Conservation (phyloP, 1,139 yeast species). For the Spathaspora sp. region DNA sequence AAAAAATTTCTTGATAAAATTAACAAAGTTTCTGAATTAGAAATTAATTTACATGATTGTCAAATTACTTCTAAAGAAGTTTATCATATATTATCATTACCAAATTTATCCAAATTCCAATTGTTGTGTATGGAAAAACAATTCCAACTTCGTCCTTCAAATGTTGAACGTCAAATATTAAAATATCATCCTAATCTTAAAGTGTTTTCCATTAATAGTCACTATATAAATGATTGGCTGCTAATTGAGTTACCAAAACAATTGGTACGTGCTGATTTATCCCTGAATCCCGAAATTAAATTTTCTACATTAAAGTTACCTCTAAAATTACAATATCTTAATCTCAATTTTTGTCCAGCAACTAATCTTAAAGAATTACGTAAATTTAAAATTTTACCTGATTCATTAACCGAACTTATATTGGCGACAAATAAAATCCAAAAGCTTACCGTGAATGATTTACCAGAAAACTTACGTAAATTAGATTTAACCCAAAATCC, state of each 20-base stretch:
- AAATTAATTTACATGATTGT: too few relatives aligned
- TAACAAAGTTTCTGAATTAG: too few relatives aligned
- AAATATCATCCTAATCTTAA: constrained; percentile 3
- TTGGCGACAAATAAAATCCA: constrained; percentile 25
- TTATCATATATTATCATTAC: background rate
- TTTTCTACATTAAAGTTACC: constrained; percentile 18
- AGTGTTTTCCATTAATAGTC: constrained; percentile 27
- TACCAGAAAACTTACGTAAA: constrained; percentile 25
- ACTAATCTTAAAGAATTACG: constrained; percentile 12
- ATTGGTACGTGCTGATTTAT: constrained; percentile 24
- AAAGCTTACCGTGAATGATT: constrained; percentile 19
- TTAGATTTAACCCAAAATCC: constrained; percentile 18
- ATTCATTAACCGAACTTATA: constrained; percentile 25
- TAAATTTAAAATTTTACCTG: constrained; percentile 15
- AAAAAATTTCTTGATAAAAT: too few relatives aligned
- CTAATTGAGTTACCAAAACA: constrained; percentile 18
- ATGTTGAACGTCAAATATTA: background rate
- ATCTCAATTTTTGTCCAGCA: constrained; percentile 21
- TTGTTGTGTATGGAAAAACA: background rate
- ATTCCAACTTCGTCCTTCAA: background rate
- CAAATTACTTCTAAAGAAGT: background rate
- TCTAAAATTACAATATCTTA: constrained; percentile 21
- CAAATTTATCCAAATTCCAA: background rate
- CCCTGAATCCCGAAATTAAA: constrained; percentile 23
- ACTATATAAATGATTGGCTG: constrained; percentile 24